Conservation (phyloP, 306 rosid species). For the Vigna nakashimae region DNA sequence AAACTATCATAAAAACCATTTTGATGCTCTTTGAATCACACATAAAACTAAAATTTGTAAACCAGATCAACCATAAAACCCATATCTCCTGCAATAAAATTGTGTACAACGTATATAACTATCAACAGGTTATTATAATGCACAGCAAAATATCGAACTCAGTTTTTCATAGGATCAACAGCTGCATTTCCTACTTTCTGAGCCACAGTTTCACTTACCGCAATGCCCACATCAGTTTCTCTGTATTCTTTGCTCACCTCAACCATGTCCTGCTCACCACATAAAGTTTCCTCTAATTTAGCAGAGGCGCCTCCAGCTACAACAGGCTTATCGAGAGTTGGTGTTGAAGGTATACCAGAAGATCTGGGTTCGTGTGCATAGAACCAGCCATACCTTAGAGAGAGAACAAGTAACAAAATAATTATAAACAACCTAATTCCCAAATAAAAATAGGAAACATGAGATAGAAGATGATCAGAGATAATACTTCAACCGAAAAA, state of each 20-base stretch:
- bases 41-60: constrained; percentile 2
- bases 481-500: constrained; percentile 80
- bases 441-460: background rate
- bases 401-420: constrained; percentile 46
- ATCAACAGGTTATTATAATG: background rate
- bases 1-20: constrained; percentile 21
- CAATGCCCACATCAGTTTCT: constrained; percentile 48
- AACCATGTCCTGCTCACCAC: constrained; percentile 44
- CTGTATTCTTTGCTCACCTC: constrained; percentile 46
- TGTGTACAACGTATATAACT: constrained; percentile 17
- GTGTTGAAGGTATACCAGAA: constrained; percentile 42
- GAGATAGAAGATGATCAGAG: constrained; percentile 24
- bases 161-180: constrained; percentile 49
- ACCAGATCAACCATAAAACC: constrained; percentile 28
- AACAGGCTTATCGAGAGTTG: constrained; percentile 41
- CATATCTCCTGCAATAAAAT: constrained; percentile 9
- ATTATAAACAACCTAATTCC: constrained; percentile 3
- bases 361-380: constrained; percentile 41
- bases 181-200: constrained; percentile 48
- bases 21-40: background rate
- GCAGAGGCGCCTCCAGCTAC: constrained; percentile 41
- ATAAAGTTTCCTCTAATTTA: constrained; percentile 40
- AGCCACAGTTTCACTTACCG: constrained; percentile 43
- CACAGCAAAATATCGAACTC: constrained; percentile 22
- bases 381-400: constrained; percentile 89